These are phyloP conservation scores for Lentinus polychrous DNA, from an alignment of 1,284 basidiomycete genomes.

Conservation along the genomic window DNA sequence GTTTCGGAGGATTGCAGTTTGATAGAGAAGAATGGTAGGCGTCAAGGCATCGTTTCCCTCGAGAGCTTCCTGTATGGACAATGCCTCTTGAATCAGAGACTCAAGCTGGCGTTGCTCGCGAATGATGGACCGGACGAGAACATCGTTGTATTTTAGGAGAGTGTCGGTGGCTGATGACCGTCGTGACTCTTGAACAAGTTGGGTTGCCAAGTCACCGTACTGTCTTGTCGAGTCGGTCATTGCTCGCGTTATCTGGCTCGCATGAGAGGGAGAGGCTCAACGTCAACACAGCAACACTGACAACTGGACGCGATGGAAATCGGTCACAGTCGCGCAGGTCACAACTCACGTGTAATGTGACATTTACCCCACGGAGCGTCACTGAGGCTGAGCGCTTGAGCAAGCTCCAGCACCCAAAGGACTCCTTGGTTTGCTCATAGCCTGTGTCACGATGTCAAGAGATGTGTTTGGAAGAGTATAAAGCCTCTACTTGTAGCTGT, in stretches of 20 bases:
- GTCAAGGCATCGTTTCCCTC: constrained; percentile 36
- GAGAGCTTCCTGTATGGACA: constrained; percentile 31
- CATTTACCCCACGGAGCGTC: too few relatives aligned
- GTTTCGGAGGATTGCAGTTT: constrained; percentile 84
- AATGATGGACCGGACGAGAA: constrained; percentile 78
- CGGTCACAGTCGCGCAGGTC: too few relatives aligned
- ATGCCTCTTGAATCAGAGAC: constrained; percentile 42
- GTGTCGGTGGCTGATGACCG: constrained; percentile 79
- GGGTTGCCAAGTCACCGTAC: constrained; percentile 80
- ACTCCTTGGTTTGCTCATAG: too few relatives aligned
- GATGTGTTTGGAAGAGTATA: too few relatives aligned
- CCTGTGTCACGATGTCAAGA: too few relatives aligned
- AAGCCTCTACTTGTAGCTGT: too few relatives aligned
- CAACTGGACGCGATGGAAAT: too few relatives aligned
- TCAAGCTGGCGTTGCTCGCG: constrained; percentile 91
- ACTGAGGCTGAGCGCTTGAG: too few relatives aligned
- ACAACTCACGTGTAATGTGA: too few relatives aligned
- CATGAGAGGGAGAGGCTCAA: too few relatives aligned
- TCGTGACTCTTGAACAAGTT: constrained; percentile 82
- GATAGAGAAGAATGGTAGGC: constrained; percentile 77
- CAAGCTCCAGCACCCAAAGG: too few relatives aligned
- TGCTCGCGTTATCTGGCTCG: background rate
- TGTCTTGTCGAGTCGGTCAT: constrained; percentile 35
- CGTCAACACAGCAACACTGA: too few relatives aligned
- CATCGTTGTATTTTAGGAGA: constrained; percentile 89